Evolutionary conservation across 2,329 filamentous ascomycete genomes (phyloP).

Genomic region (Nannizziopsis arthrosporioides): DNA sequence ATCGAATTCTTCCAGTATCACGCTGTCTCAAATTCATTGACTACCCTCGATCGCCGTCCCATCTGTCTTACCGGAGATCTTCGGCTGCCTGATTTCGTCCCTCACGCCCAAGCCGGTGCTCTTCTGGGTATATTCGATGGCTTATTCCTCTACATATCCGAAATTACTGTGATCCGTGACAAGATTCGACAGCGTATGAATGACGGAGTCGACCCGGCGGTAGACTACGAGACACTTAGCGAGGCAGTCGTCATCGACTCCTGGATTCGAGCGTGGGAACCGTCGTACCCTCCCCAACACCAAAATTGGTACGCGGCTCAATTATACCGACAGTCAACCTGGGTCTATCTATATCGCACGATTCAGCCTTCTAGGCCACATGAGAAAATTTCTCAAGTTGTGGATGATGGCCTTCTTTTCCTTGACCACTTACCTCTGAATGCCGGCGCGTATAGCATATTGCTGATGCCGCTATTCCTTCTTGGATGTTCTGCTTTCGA

Average conservation of each 20-base stretch:
- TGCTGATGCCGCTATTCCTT: constrained; percentile 51
- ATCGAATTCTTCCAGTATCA: constrained; percentile 78
- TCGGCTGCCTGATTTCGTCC: constrained; percentile 43
- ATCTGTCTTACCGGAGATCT: constrained; percentile 44
- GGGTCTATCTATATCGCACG: constrained; percentile 53
- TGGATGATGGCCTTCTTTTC: constrained; percentile 48
- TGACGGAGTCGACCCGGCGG: constrained; percentile 50
- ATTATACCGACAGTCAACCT: constrained; percentile 51
- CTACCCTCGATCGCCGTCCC: constrained; percentile 42
- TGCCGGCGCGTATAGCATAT: constrained; percentile 46
- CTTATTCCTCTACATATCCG: constrained; percentile 63
- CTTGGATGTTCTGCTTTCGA: constrained; percentile 51
- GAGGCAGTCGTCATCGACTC: constrained; percentile 65
- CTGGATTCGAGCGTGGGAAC: constrained; percentile 62
- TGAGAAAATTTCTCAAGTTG: constrained; percentile 44
- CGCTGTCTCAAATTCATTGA: constrained; percentile 48
- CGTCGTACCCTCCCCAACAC: constrained; percentile 42
- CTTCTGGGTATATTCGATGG: constrained; percentile 74
- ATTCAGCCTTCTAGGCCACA: constrained; percentile 46
- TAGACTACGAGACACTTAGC: constrained; percentile 62
- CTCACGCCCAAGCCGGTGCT: constrained; percentile 45
- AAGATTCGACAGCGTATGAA: constrained; percentile 57
- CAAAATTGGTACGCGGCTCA: constrained; percentile 47
- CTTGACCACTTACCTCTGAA: constrained; percentile 45
- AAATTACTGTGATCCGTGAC: constrained; percentile 67